Evolutionary conservation across 495 filamentous ascomycete species (phyloP), one percentile per base, ranked within the genome.

Genomic region (Trypethelium eluteriae): DNA sequence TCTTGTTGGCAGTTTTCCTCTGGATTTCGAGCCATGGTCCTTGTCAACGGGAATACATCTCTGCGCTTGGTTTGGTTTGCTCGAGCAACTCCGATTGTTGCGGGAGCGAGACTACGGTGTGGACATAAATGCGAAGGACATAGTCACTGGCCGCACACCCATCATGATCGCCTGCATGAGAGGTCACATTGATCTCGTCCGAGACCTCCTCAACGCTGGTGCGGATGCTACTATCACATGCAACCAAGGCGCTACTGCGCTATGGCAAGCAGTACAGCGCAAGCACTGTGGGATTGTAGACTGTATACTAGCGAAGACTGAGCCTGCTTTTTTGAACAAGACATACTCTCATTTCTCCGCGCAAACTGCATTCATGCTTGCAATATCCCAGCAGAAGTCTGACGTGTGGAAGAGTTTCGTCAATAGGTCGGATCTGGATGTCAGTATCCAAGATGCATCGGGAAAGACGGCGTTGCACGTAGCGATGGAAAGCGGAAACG

Each of bases 31-130:
- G 32, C 32, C n/a, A 59, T 7, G 53, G 53, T 36, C 53, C 32
- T 36, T 59, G 6, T 59, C 32, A 34, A 59, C 5, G 6, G 32
- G 36, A 4, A 9, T 56, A 12, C 44, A 65, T 38, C 6, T 65
- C 36, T 65, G 63, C 44, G 63, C 44, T 39, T 65, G 63, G 44
- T 65, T 65, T 65, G 44, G 44, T 34, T 36, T 65, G n/a, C n/a
- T 35, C n/a, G 53, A 59, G 5, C 5, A 35, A 14, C 14, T 59
- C 14, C 25, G 18, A 34, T 59, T 36, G 18, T 59, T 59, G 14
- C 32, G 32, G 14, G 32, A 59, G 32, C 9, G 36, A 3, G 32
- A 59, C 10, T 14, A 34, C 32, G 5, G 10, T 50, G 5, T 56
- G 16, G 18, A 65, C 44, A 38, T 65, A n/a, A 36, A 65, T 34